Evolutionary conservation across 2,329 filamentous ascomycete species (phyloP).

Genomic region (Hortaea sp.): DNA sequence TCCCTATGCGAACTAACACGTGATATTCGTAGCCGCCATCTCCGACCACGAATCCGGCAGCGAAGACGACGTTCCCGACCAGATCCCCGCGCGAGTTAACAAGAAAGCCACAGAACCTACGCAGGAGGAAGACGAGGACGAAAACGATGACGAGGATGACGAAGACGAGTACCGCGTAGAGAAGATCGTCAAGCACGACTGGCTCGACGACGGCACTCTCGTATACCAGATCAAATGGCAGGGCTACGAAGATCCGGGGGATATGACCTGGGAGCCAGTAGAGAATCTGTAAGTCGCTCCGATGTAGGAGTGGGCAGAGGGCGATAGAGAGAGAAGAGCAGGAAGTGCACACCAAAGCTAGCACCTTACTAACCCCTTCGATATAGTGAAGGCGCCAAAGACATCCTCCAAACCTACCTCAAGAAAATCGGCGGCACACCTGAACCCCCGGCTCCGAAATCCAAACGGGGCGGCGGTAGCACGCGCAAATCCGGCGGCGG

Average conservation of each 20-base stretch:
- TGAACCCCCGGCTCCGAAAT: conserved; percentile 7
- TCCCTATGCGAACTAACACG: too few relatives aligned
- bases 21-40: not conserved
- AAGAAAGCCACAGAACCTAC: conserved; percentile 8
- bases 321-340: too few relatives aligned
- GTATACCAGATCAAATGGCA: conserved; percentile 72
- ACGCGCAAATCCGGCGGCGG: too few relatives aligned
- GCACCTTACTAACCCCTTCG: too few relatives aligned
- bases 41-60: conserved; percentile 25
- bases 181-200: conserved; percentile 57
- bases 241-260: conserved; percentile 59
- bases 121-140: conserved; percentile 25
- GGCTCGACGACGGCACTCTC: conserved; percentile 45
- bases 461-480: conserved; percentile 12
- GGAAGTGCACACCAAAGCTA: too few relatives aligned
- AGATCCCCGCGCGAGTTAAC: conserved; percentile 6
- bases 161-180: conserved; percentile 61
- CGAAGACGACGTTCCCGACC: conserved; percentile 17
- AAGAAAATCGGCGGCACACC: conserved; percentile 52
- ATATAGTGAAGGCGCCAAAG: conserved; percentile 24
- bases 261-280: conserved; percentile 72
- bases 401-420: conserved; percentile 57
- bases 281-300: conserved; percentile 48
- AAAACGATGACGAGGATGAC: conserved; percentile 37
- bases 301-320: too few relatives aligned